Percentiles rank a stretch among this genome's conserved stretches.
Evolutionary conservation across 164 flowering plant species (phyloP).

Genomic region (Malania oleifera): DNA sequence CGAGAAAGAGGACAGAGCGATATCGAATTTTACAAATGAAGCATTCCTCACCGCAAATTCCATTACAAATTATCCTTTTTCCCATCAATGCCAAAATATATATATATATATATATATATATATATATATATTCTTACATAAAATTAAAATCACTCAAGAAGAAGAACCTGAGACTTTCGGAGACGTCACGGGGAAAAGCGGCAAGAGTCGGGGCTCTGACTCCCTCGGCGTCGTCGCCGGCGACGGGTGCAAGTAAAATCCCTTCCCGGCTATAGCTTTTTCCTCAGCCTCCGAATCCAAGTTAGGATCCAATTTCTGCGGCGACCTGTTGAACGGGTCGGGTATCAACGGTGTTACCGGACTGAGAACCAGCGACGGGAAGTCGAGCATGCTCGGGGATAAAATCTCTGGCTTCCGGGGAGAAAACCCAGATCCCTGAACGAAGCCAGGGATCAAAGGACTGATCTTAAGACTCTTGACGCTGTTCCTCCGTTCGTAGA

Average conservation of each 20-base stretch:
- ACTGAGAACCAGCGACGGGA: slow-evolving; percentile 54
- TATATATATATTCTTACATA: slow-evolving; percentile 14
- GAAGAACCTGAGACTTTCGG: slow-evolving; percentile 48
- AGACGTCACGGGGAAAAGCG: slow-evolving; percentile 58
- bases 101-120: background rate
- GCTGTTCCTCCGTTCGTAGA: slow-evolving; percentile 61
- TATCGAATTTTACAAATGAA: slow-evolving; percentile 18
- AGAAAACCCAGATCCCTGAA: slow-evolving; percentile 27
- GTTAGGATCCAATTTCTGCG: slow-evolving; percentile 5
- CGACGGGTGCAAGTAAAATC: slow-evolving; percentile 57
- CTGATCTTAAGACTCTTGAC: slow-evolving; percentile 51
- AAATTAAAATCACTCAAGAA: slow-evolving; percentile 14
- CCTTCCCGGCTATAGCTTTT: slow-evolving; percentile 51
- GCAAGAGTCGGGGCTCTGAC: slow-evolving; percentile 46
- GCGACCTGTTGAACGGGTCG: slow-evolving; percentile 55
- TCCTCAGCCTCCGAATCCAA: slow-evolving; percentile 38
- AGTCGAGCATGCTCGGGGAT: slow-evolving; percentile 61
- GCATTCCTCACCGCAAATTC: slow-evolving; percentile 17
- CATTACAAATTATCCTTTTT: slow-evolving; percentile 12
- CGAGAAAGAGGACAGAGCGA: background rate
- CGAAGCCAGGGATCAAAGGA: slow-evolving; percentile 40
- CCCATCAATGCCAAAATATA: slow-evolving; percentile 11
- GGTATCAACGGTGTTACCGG: slow-evolving; percentile 67
- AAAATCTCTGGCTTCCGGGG: slow-evolving; percentile 48
- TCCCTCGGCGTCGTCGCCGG: slow-evolving; percentile 58